Evolutionary conservation across 768 basidiomycete genomes (phyloP), one percentile per base, ranked within the genome.

Genomic region (Kwoniella bestiolae): DNA sequence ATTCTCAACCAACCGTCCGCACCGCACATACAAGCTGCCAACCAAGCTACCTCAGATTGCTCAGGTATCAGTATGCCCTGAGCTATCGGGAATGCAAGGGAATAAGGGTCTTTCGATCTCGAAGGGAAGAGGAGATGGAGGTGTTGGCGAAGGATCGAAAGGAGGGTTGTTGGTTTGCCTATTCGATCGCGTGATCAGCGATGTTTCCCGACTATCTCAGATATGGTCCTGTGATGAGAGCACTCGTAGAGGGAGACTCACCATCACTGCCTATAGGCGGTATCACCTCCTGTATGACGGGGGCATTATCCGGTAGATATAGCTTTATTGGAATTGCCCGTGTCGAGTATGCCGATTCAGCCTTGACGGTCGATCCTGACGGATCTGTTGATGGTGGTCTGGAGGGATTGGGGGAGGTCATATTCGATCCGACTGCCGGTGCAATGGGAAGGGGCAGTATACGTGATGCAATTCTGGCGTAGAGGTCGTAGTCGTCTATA

Each of bases 401-500:
- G 3, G 87, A 84, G 5, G 89, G 86, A 32, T 84, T 82, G 5
- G 87, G 84, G 6, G 83, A 0, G 46, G 63, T 55, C 16, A 59
- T 50, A 34, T 61, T 56, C 16, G 66, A 56, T 8, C 38, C 38
- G 3, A 41, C 16, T 9, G 63, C 59, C 16, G 65, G 45, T 23
- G 66, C 41, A 3, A 77, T 66, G 0, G 81, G 90, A 2, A 91
- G 87, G 3, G 96, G 96, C 28, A 92, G 89, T 49, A 98, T 86
- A 75, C 94, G 94, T n/a, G 90, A 87, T 3, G 93, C 92, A 69
- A 97, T 90, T 28, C 91, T 87, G 89, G 92, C 94, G 77, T 91
- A 96, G 66, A 92, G 88, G 73, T 97, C 94, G 74, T 94, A 98
- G 80, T 94, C 94, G 82, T 95, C 96, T 98, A n/a, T n/a, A n/a